phyloP scores from a whole-genome alignment of 2,329 filamentous ascomycete species.

The Fusarium sp. region DNA sequence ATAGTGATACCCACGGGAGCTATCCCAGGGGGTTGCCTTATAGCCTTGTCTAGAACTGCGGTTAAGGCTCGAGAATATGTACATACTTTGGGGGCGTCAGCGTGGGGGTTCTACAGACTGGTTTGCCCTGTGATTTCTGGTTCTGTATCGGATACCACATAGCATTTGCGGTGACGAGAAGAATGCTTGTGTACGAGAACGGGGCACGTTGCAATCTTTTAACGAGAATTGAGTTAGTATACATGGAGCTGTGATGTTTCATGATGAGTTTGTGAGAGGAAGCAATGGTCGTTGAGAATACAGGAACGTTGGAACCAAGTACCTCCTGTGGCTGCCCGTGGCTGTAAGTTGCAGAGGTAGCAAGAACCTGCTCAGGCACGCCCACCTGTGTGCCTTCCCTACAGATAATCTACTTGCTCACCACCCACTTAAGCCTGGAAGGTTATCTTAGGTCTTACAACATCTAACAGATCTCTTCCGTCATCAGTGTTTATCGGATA shows the following conservation, averaged over 20 bases:
- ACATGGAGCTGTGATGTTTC: neutral
- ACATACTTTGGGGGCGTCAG: conserved; percentile 13
- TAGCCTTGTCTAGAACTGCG: neutral
- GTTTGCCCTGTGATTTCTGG: neutral
- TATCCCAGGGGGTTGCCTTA: neutral
- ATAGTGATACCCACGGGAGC: neutral
- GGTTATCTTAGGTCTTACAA: neutral
- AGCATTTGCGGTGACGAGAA: neutral
- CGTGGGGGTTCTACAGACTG: conserved; percentile 16
- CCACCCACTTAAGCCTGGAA: neutral
- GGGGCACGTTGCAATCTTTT: neutral
- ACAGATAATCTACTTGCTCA: neutral
- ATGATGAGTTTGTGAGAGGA: neutral
- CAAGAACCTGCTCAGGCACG: neutral
- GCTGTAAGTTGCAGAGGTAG: neutral
- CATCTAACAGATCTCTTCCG: neutral
- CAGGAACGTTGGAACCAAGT: conserved; percentile 12
- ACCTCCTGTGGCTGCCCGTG: neutral
- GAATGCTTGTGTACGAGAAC: neutral
- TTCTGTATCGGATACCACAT: neutral
- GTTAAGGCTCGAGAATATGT: neutral
- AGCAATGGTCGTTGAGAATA: neutral
- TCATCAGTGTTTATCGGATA: neutral
- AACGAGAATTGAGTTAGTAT: neutral
- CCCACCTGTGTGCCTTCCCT: neutral